Evolutionary conservation across 2,329 filamentous ascomycete species (phyloP).

Genomic region (Aspergillus sp.): DNA sequence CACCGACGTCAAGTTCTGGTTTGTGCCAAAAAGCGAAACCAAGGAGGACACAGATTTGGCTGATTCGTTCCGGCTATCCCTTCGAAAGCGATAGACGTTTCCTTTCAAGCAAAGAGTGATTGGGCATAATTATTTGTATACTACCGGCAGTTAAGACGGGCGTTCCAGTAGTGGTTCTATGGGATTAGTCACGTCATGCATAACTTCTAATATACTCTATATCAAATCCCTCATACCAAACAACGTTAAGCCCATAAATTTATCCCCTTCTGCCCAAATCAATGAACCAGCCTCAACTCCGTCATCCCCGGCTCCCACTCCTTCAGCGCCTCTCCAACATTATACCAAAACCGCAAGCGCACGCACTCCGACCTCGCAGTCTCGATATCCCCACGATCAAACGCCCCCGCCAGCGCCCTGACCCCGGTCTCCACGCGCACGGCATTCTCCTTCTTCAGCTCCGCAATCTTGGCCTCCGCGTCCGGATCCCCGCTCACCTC

Average conservation of each 20-base stretch:
- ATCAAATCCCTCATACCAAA: neutral
- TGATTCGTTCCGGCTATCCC: no score
- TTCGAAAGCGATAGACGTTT: no score
- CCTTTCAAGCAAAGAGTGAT: no score
- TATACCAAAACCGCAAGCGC: slow-evolving; percentile 83
- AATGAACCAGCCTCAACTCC: slow-evolving; percentile 57
- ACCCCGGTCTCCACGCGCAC: slow-evolving; percentile 65
- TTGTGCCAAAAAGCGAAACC: no score
- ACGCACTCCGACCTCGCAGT: slow-evolving; percentile 71
- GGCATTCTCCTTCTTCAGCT: slow-evolving; percentile 67
- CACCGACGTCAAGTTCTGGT: no score
- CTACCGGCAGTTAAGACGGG: no score
- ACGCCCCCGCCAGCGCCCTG: slow-evolving; percentile 60
- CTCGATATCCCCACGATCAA: slow-evolving; percentile 65
- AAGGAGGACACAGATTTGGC: no score
- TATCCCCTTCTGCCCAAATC: slow-evolving; percentile 16
- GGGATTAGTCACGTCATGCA: no score
- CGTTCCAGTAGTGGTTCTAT: no score
- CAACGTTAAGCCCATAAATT: neutral
- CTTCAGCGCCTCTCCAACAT: slow-evolving; percentile 75
- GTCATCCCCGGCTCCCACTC: slow-evolving; percentile 79
- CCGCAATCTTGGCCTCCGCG: slow-evolving; percentile 60
- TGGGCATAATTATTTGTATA: no score
- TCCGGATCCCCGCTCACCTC: slow-evolving; percentile 53
- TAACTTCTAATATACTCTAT: no score